Evolutionary conservation across 1,284 basidiomycete species (phyloP), one percentile per base, ranked within the genome.

Genomic region (Tremellales sp.): DNA sequence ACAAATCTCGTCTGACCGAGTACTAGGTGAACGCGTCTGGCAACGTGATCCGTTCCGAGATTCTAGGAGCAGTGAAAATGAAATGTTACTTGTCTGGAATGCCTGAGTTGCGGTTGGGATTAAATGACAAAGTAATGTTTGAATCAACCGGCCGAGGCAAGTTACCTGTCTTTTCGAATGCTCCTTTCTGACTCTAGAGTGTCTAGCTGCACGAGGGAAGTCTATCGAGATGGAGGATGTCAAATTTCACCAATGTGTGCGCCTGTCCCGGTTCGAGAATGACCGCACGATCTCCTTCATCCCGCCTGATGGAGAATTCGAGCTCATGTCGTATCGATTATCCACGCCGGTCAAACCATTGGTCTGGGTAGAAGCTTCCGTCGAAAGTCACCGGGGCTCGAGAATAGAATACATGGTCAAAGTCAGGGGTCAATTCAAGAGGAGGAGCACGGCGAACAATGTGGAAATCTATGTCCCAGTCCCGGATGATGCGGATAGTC

Each of bases 81-180:
- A 98, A 98, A 75, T 98, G 94, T 71, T 98, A 97, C 71, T 79
- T 99, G 3, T 91, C 88, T 9, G 95, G 95, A 16, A 99, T 98
- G 95, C 95, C 95, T 10, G 95, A 99, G 70, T 78, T 98, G 44
- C 79, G 95, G 41, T 74, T 99, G 26, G 95, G 95, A 0, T 77
- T 99, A 48, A 98, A 99, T 74, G 95, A 99, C 76, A 98, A 98
- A 75, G 93, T 97, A 70, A 97, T 97, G 93, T 97, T 98, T 63
- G 94, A 98, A 74, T 89, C 80, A 60, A 98, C 93, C 3, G 94
- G 95, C 10, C 79, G 94, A 63, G 89, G 89, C 91, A 66, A 66
- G 87, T 77, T 9, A 3, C 3, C 29, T 28, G 31, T 16, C 24
- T 37, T 29, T 27, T 29, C 40, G 26, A 13, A 45, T 34, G 37